Percentiles rank a stretch among this genome's conserved stretches.
phyloP scores from a whole-genome alignment of 371 early-diverging fungal genomes.

The Circinella minor region DNA sequence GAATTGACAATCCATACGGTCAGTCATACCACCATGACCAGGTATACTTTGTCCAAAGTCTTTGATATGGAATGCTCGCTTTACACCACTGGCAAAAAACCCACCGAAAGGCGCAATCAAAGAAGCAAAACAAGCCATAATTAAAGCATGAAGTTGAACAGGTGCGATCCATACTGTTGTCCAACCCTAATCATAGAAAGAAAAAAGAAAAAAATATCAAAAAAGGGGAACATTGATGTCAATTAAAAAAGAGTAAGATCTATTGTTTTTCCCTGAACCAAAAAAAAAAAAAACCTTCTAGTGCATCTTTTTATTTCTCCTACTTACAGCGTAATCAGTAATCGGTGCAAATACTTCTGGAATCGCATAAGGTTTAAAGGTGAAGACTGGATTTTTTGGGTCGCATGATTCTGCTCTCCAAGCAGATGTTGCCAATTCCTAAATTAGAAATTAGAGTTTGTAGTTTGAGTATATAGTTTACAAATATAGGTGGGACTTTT shows the following conservation, averaged over 20 bases:
- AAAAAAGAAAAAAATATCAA: no score
- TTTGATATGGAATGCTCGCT: conserved; percentile 98
- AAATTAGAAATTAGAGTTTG: background rate
- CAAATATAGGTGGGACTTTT: no score
- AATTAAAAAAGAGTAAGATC: no score
- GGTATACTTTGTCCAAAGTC: conserved; percentile 99
- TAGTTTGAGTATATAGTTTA: background rate
- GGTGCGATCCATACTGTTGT: conserved; percentile 68
- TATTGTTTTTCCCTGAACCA: background rate
- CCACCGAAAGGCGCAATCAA: conserved; percentile 99
- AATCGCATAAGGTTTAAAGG: conserved; percentile 36
- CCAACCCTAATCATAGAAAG: no score
- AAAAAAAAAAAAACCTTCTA: no score
- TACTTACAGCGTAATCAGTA: conserved; percentile 24
- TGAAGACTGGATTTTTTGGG: conserved; percentile 52
- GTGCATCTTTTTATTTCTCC: no score
- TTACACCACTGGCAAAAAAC: conserved; percentile 98
- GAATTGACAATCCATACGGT: conserved; percentile 99
- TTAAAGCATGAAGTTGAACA: conserved; percentile 87
- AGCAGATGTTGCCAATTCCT: conserved; percentile 51
- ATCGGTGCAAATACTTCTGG: conserved; percentile 22
- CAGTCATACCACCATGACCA: conserved; percentile 98
- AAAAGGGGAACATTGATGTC: no score
- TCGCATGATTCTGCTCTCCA: conserved; percentile 48
- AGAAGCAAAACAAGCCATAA: conserved; percentile 94